phyloP scores from a whole-genome alignment of 345 rosid species.

The Noccaea caerulescens region DNA sequence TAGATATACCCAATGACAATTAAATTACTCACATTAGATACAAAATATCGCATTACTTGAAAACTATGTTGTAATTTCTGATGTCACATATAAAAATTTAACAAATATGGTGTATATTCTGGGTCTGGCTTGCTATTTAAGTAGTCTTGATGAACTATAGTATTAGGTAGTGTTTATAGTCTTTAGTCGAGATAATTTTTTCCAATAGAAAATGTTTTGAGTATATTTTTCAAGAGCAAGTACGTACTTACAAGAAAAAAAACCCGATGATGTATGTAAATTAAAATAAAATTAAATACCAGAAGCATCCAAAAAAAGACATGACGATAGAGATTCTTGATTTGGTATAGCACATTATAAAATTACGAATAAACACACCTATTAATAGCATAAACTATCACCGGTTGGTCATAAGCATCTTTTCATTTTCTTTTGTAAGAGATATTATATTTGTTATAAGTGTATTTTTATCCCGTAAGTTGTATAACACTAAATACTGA shows the following conservation, averaged over 20 bases:
- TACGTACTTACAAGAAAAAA: slow-evolving; percentile 29
- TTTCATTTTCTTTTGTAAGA: background rate
- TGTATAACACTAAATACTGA: background rate
- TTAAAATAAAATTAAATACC: slow-evolving; percentile 11
- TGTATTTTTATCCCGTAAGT: background rate
- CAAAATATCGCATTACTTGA: background rate
- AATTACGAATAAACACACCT: background rate
- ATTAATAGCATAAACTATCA: slow-evolving; percentile 21
- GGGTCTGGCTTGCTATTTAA: background rate
- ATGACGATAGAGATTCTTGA: slow-evolving; percentile 38
- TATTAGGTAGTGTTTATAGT: background rate
- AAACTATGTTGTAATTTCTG: background rate
- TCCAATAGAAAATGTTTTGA: background rate
- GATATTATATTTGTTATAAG: background rate
- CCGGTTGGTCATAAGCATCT: slow-evolving; percentile 24
- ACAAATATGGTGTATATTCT: slow-evolving; percentile 1
- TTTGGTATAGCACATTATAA: slow-evolving; percentile 7
- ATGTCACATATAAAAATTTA: background rate
- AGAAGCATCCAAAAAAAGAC: slow-evolving; percentile 31
- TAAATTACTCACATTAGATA: background rate
- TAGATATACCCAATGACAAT: slow-evolving; percentile 12
- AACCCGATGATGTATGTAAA: slow-evolving; percentile 19
- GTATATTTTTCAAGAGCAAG: slow-evolving; percentile 4
- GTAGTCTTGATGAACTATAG: background rate
- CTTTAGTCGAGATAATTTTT: background rate